Base-by-base conservation (phyloP, 495 filamentous ascomycete genomes). In the Xylaria sp. region DNA sequence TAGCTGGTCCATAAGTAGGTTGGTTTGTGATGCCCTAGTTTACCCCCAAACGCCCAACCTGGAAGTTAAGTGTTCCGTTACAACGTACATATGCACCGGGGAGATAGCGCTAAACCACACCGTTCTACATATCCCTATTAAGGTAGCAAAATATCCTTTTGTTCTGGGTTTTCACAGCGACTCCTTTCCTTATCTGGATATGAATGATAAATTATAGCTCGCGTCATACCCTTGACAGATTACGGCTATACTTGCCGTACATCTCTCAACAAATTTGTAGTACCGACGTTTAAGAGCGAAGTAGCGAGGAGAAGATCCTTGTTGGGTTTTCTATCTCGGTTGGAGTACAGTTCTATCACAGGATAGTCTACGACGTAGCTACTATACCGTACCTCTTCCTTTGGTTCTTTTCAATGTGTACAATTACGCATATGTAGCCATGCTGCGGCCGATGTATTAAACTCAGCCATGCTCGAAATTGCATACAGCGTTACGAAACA, bases 201-300 rank as follows among this genome's bases (percentile, higher is more conserved):
- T 2, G 29, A 24, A 41, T 61, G 19, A 61, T 41, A 24, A 41
- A 41, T 61, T 19, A 17, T 17, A 53, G n/a, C n/a, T n/a, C n/a
- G n/a, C n/a, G n/a, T n/a, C 6, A 53, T 21, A 12, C 4, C 7
- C 21, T 21, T 17, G 7, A 12, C 12, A 57, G 14, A 26, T 5
- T 4, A 41, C 61, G 61, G 61, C 41, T 64, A 64, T 48, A 64
- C 61, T 64, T 64, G 61, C 61, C 24, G 43, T 19, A 26, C 35
- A 15, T 26, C 59, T 26, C 37, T 5, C 14, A 7, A 48, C 11
- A 52, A 52, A 24, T 52, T 12, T 8, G 21, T 50, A 52, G n/a
- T 52, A 52, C 21, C n/a, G 9, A 31, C 26, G 4, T 29, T 55
- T 61, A 26, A 21, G 26, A 43, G 59, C 11, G 35, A 40, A 43